Evolutionary conservation across 768 basidiomycete species (phyloP), one percentile per base, ranked within the genome.

Genomic region (Termitomyces eurrhizus): DNA sequence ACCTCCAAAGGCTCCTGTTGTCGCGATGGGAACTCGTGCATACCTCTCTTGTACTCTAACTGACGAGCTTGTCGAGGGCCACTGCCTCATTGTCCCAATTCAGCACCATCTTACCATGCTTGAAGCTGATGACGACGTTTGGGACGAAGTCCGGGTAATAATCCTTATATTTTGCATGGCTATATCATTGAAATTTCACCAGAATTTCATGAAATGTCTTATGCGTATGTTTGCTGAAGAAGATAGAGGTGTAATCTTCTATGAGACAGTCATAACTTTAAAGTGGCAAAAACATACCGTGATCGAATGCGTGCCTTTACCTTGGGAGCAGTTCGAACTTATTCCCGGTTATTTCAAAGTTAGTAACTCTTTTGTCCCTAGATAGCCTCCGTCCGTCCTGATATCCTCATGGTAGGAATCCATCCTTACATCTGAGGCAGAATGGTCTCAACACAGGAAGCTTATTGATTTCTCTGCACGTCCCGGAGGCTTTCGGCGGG

Each of bases 361-460:
- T 54, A 35, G 77, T 54, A 4, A n/a, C 32, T 16, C 46, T 16
- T 13, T 58, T 44, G n/a, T 41, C 46, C 24, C 1, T 4, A 16
- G 16, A 71, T 45, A 29, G 7, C 24, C 46, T 52, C 41, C 37
- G 56, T 53, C 44, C 21, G 52, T 46, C 18, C 41, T 51, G n/a
- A 44, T 57, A 26, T 61, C 29, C 50, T 13, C 39, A 14, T 48
- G 37, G 12, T 59, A 93, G 90, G 96, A 98, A 86, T 94, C 93
- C 0, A 96, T 99, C 64, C 74, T 95, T 18, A 82, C 89, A 45
- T 95, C 94, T 2, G 97, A 98, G 71, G 82, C 89, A 7, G 97
- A 98, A 76, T 99, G 97, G 97, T 95, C 95, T 7, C 94, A 97
- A 68, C 95, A 99, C 77, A 95, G 93, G 72, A 98, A 98, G 69